Evolutionary conservation across 148 eudicot species (phyloP).

Genomic region (Chenopodium album): DNA sequence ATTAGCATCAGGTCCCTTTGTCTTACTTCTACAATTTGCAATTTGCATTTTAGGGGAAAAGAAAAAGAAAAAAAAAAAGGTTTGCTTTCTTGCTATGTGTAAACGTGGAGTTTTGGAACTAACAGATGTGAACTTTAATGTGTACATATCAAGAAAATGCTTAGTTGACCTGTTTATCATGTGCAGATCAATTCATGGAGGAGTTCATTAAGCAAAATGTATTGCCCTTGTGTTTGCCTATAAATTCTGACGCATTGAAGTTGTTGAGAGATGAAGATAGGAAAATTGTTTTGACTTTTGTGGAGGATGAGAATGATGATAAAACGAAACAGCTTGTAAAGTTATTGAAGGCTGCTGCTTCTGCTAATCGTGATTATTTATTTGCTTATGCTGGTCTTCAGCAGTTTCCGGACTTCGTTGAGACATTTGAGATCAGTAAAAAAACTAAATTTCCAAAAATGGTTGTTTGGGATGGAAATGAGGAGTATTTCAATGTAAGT

Average conservation of each 20-base stretch:
- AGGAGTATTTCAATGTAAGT: slow-evolving; percentile 83
- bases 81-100: too few species aligned
- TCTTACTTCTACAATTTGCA: background rate
- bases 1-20: background rate
- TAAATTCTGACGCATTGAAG: slow-evolving; percentile 63
- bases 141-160: background rate
- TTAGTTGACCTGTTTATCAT: slow-evolving; percentile 6
- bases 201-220: slow-evolving; percentile 77
- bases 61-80: too few species aligned
- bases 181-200: slow-evolving; percentile 74
- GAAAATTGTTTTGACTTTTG: slow-evolving; percentile 72
- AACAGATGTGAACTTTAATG: background rate
- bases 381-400: slow-evolving; percentile 80
- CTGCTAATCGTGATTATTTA: slow-evolving; percentile 84
- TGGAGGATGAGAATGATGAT: slow-evolving; percentile 64
- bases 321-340: slow-evolving; percentile 58
- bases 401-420: slow-evolving; percentile 73
- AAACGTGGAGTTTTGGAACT: background rate
- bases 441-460: slow-evolving; percentile 75
- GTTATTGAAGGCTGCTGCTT: slow-evolving; percentile 82
- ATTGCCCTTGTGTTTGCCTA: slow-evolving; percentile 76
- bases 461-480: slow-evolving; percentile 95
- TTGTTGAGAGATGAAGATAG: slow-evolving; percentile 72
- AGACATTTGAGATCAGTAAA: slow-evolving; percentile 63
- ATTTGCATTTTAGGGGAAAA: background rate